Base-by-base conservation (phyloP, 352 stramenopile species). In the Achlya hypogyna region DNA sequence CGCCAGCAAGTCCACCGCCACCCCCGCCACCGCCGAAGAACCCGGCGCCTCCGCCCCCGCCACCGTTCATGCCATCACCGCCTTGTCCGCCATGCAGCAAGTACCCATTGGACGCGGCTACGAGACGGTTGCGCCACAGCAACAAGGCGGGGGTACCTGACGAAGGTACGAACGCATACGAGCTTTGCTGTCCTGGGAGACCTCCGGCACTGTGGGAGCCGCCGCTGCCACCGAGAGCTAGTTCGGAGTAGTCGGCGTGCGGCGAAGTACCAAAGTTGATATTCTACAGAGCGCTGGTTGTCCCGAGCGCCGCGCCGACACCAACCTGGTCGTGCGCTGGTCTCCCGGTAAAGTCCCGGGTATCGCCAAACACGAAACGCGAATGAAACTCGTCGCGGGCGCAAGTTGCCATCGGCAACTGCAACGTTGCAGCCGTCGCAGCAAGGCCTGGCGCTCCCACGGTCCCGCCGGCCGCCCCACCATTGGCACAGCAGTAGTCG, bases 401-500 rank as follows among this genome's bases (percentile, higher is more conserved):
- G 42, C 71, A 5, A 22, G 71, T 51, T 12, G 74, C 75, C 8
- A 78, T 10, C 5, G 49, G 22, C n/a, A 73, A 71, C 49, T 86
- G 74, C 1, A 87, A 64, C 0, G 78, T 78, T 12, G 81, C 84
- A 14, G 69, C 70, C 8, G 63, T 65, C 14, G 81, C 74, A 5
- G 69, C 72, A 12, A 76, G 65, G 5, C 85, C 82, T 31, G 70
- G 53, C 62, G 86, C 77, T 12, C 78, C 83, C 12, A 35, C 53
- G 3, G n/a, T 51, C 28, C 74, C 82, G 29, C 84, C 82, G 12
- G 78, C 85, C 2, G 74, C 85, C 1, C 84, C 86, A 9, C 86
- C 87, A 51, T 89, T 77, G 0, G 84, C 75, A 71, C 87, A 95
- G 47, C 87, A 94, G 51, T 86, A 88, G 66, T 91, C 79, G 0